Percentiles rank a stretch among this genome's conserved stretches.
These are phyloP conservation scores for Grigorovia yakushimaensis DNA, from an alignment of 805 yeast species.

Conservation along the genomic window DNA sequence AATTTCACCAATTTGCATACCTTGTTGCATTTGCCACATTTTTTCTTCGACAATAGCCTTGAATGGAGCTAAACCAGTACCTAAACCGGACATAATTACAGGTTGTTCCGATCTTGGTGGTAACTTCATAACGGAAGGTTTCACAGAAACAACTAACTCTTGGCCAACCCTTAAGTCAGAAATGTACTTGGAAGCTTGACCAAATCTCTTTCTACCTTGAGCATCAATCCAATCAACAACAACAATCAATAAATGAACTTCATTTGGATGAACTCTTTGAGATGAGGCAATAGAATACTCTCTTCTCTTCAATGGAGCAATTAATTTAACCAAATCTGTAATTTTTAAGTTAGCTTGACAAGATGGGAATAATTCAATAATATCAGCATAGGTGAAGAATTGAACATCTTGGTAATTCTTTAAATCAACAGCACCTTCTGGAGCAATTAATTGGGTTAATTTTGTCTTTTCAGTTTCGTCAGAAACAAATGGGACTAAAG, in stretches of 20 bases:
- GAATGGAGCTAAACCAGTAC: constrained; percentile 97
- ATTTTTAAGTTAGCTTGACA: constrained; percentile 57
- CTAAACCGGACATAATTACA: constrained; percentile 92
- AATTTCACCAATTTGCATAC: constrained; percentile 79
- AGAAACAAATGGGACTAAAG: constrained; percentile 61
- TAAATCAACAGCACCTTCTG: constrained; percentile 77
- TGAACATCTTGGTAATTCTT: constrained; percentile 81
- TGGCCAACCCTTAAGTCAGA: constrained; percentile 71
- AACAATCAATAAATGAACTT: constrained; percentile 83
- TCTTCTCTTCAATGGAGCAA: constrained; percentile 88
- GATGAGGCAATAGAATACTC: constrained; percentile 97
- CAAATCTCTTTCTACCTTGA: constrained; percentile 76
- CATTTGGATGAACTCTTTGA: constrained; percentile 83
- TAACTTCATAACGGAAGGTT: constrained; percentile 94
- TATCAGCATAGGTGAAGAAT: constrained; percentile 70
- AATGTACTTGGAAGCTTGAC: constrained; percentile 88
- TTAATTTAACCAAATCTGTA: constrained; percentile 56
- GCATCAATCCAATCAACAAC: constrained; percentile 94
- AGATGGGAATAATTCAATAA: constrained; percentile 66
- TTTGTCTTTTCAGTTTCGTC: constrained; percentile 56
- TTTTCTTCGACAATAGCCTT: constrained; percentile 95
- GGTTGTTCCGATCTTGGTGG: constrained; percentile 85
- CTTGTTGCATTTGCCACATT: constrained; percentile 85
- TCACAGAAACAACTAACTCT: constrained; percentile 86
- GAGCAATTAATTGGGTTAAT: constrained; percentile 54